These are phyloP conservation scores for Aurifilum marmelostoma DNA, from an alignment of 2,329 filamentous ascomycete genomes.

Conservation along the genomic window DNA sequence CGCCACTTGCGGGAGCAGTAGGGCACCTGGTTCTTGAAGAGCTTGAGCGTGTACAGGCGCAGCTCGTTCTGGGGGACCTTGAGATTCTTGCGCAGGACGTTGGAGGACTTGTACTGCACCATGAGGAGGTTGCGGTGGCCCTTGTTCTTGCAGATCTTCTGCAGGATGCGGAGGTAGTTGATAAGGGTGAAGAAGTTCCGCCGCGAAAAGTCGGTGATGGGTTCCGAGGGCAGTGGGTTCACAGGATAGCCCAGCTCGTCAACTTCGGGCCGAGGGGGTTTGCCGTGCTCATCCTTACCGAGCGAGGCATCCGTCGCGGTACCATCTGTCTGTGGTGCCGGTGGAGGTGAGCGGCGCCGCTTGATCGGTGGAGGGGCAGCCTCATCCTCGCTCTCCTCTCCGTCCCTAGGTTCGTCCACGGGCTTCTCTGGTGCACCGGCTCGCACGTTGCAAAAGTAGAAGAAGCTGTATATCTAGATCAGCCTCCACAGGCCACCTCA, in stretches of 20 bases:
- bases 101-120: slow-evolving; percentile 92
- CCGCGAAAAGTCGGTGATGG: slow-evolving; percentile 88
- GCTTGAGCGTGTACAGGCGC: slow-evolving; percentile 91
- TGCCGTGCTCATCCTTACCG: slow-evolving; percentile 20
- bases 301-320: slow-evolving; percentile 32
- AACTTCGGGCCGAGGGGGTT: slow-evolving; percentile 60
- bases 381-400: slow-evolving; percentile 69
- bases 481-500: neutral
- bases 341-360: slow-evolving; percentile 54
- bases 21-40: slow-evolving; percentile 98
- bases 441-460: slow-evolving; percentile 81
- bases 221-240: slow-evolving; percentile 68
- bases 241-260: slow-evolving; percentile 87
- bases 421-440: slow-evolving; percentile 36
- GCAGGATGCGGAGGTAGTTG: slow-evolving; percentile 93
- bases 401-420: slow-evolving; percentile 29
- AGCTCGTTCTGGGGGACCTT: slow-evolving; percentile 87
- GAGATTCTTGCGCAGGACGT: slow-evolving; percentile 87
- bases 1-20: slow-evolving; percentile 99
- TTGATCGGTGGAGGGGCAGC: slow-evolving; percentile 83
- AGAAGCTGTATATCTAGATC: slow-evolving; percentile 64
- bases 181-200: slow-evolving; percentile 95
- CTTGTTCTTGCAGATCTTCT: slow-evolving; percentile 96
- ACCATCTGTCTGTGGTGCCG: slow-evolving; percentile 37
- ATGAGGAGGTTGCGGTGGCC: slow-evolving; percentile 92